These are phyloP conservation scores for Yamadazyma kanchanaburiensis DNA, from an alignment of 1,139 yeast genomes.

Conservation along the genomic window DNA sequence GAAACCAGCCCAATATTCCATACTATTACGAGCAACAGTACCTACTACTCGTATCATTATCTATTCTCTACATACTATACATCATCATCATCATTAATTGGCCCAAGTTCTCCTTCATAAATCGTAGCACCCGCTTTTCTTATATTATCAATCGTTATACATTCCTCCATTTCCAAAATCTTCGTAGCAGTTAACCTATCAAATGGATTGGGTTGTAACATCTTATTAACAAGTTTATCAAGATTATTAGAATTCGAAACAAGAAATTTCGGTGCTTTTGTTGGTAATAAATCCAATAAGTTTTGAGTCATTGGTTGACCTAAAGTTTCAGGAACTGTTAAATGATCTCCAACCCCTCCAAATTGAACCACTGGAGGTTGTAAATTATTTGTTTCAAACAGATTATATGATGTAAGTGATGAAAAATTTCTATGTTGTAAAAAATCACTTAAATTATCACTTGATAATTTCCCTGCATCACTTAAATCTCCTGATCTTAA, in stretches of 20 bases:
- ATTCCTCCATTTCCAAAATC: slow-evolving; percentile 67
- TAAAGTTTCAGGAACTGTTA: slow-evolving; percentile 1
- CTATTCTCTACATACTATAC: slow-evolving; percentile 1
- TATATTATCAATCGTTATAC: slow-evolving; percentile 73
- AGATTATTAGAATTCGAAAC: slow-evolving; percentile 69
- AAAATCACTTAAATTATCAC: slow-evolving; percentile 47
- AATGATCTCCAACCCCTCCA: too few relatives aligned
- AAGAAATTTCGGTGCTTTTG: slow-evolving; percentile 85
- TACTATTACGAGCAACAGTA: too few relatives aligned
- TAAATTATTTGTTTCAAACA: slow-evolving; percentile 8
- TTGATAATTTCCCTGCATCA: slow-evolving; percentile 86
- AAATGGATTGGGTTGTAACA: slow-evolving; percentile 85
- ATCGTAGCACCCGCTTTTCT: slow-evolving; percentile 94
- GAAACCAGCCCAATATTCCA: too few relatives aligned
- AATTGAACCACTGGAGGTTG: too few relatives aligned
- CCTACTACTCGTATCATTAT: too few relatives aligned
- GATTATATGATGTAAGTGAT: slow-evolving; percentile 33
- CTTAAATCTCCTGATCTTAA: slow-evolving; percentile 91
- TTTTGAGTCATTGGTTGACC: slow-evolving; percentile 6
- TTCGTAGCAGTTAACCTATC: slow-evolving; percentile 76
- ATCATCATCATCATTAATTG: slow-evolving; percentile 28
- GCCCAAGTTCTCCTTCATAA: slow-evolving; percentile 96
- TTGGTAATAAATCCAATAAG: slow-evolving; percentile 40
- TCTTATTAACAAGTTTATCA: slow-evolving; percentile 79
- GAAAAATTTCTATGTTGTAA: slow-evolving; percentile 39